phyloP scores from a whole-genome alignment of 2,329 filamentous ascomycete genomes.

The Colletotrichum echinochloae region DNA sequence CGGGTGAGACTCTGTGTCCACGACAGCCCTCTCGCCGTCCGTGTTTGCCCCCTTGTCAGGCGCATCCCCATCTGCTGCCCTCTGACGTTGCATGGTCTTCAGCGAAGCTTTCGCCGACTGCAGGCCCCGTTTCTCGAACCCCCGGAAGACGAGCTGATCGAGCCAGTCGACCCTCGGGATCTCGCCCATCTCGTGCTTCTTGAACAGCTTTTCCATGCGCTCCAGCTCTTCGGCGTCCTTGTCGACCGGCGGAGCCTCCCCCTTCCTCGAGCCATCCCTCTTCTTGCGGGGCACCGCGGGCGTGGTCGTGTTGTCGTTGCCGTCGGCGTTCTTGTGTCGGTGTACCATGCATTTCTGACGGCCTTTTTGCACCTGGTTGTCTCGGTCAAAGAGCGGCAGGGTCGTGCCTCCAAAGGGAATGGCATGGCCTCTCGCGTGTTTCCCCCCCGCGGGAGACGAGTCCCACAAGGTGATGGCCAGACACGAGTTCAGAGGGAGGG shows the following conservation, averaged over 20 bases:
- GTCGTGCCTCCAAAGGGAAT: constrained; percentile 96
- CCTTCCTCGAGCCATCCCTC: constrained; percentile 60
- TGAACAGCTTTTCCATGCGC: constrained; percentile 88
- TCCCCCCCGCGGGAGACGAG: constrained; percentile 81
- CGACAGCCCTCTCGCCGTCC: constrained; percentile 46
- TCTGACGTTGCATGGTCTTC: constrained; percentile 66
- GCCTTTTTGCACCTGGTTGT: constrained; percentile 91
- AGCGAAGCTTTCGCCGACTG: constrained; percentile 73
- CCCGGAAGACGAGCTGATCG: constrained; percentile 92
- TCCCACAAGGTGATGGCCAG: constrained; percentile 97
- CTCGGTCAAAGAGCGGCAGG: constrained; percentile 88
- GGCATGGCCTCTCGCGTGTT: constrained; percentile 78
- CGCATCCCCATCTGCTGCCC: constrained; percentile 55
- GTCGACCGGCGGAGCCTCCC: constrained; percentile 65
- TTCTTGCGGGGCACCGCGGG: constrained; percentile 74
- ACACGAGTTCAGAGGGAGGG: constrained; percentile 83
- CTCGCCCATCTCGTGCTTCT: constrained; percentile 98
- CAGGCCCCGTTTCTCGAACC: constrained; percentile 81
- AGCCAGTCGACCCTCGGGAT: constrained; percentile 95
- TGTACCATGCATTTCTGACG: constrained; percentile 91
- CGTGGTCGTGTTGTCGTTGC: constrained; percentile 82
- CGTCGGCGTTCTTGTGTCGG: constrained; percentile 85
- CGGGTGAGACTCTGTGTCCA: constrained; percentile 59
- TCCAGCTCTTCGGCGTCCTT: constrained; percentile 88
- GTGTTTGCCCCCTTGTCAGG: constrained; percentile 45